phyloP scores from a whole-genome alignment of 331 rosid genomes.

The Stylosanthes scabra region DNA sequence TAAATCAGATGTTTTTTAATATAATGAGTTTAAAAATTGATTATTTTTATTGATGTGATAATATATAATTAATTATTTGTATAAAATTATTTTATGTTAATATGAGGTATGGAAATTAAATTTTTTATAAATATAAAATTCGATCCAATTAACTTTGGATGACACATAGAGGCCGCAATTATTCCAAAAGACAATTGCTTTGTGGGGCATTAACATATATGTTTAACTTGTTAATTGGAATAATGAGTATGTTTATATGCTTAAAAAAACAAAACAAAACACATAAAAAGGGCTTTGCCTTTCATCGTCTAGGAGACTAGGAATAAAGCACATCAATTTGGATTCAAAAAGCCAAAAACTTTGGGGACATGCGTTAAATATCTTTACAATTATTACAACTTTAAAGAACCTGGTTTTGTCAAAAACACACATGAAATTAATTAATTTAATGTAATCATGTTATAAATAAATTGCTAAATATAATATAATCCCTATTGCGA shows the following conservation, averaged over 20 bases:
- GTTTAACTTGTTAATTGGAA: conserved; percentile 30
- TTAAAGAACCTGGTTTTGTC: conserved; percentile 35
- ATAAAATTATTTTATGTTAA: too few relatives aligned
- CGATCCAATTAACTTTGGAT: background rate
- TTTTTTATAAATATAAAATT: too few relatives aligned
- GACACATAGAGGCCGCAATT: conserved; percentile 42
- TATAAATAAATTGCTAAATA: background rate
- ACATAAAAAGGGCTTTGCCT: conserved; percentile 41
- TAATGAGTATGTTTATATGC: conserved; percentile 34
- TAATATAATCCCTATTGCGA: too few relatives aligned
- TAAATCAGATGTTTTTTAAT: too few relatives aligned
- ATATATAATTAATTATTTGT: too few relatives aligned
- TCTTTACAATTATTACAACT: conserved; percentile 24
- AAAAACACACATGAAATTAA: background rate
- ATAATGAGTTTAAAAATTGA: too few relatives aligned
- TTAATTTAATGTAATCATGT: conserved; percentile 24
- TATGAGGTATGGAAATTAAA: too few relatives aligned
- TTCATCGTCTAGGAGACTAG: conserved; percentile 27
- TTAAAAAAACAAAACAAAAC: conserved; percentile 19
- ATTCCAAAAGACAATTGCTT: conserved; percentile 28
- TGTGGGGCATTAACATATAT: conserved; percentile 59
- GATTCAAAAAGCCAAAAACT: conserved; percentile 56
- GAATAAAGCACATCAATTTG: conserved; percentile 40
- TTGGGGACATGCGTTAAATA: conserved; percentile 49
- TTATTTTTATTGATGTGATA: too few relatives aligned